These are phyloP conservation scores for Neoscytalidium dimidiatum DNA, from an alignment of 2,329 filamentous ascomycete genomes.

Conservation along the genomic window DNA sequence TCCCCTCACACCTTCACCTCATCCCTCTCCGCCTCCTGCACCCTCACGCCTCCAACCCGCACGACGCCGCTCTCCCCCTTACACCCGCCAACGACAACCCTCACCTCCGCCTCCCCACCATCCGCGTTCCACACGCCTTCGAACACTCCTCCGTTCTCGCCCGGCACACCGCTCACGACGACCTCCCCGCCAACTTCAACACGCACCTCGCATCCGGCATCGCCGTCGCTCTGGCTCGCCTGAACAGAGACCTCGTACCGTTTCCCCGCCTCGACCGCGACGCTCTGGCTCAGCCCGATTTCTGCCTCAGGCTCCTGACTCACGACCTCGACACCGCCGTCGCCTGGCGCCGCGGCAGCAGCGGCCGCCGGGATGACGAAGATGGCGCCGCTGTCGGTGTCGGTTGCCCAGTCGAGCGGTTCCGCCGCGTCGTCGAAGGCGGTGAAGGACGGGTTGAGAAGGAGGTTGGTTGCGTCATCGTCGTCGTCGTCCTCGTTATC, in stretches of 20 bases:
- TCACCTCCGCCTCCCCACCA: not conserved
- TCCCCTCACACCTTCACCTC: not conserved
- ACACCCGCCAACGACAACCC: not conserved
- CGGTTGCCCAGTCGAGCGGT: slow-evolving; percentile 28
- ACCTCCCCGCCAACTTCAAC: not conserved
- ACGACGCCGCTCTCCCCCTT: not conserved
- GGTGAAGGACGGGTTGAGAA: slow-evolving; percentile 32
- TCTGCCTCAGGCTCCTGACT: slow-evolving; percentile 26
- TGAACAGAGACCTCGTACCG: slow-evolving; percentile 21
- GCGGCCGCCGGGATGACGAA: slow-evolving; percentile 23
- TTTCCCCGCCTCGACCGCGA: slow-evolving; percentile 11
- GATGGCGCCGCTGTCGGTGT: slow-evolving; percentile 25
- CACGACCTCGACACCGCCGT: slow-evolving; percentile 25
- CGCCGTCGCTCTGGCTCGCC: slow-evolving; percentile 28
- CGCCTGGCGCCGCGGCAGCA: not conserved
- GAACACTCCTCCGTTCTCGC: not conserved
- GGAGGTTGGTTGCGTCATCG: slow-evolving; percentile 25
- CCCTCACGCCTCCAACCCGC: not conserved
- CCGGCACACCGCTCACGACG: not conserved
- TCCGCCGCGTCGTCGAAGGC: slow-evolving; percentile 20
- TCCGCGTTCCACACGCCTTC: slow-evolving; percentile 17
- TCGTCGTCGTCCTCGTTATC: slow-evolving; percentile 26
- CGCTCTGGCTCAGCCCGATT: slow-evolving; percentile 28
- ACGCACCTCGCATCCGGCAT: slow-evolving; percentile 15
- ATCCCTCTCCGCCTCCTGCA: not conserved